Percentiles rank a stretch among this genome's conserved stretches.
phyloP scores from a whole-genome alignment of 2,329 filamentous ascomycete species.

The Aspergillus pseudoviridinutans region DNA sequence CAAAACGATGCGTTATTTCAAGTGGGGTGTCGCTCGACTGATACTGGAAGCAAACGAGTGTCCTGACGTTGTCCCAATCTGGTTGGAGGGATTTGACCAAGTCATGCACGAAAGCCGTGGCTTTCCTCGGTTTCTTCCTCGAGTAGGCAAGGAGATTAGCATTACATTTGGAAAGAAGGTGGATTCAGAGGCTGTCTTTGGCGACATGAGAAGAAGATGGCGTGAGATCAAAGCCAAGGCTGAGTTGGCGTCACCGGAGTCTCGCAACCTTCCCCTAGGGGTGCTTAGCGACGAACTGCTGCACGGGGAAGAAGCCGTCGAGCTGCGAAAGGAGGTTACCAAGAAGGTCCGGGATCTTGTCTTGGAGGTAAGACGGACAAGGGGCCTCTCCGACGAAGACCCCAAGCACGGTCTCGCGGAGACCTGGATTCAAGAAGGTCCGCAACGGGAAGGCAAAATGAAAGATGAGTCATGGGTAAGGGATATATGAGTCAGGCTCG shows the following conservation, averaged over 20 bases:
- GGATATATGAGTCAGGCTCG: slow-evolving; percentile 45
- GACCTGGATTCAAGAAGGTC: slow-evolving; percentile 67
- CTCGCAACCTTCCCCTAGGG: slow-evolving; percentile 42
- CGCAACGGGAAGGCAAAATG: slow-evolving; percentile 53
- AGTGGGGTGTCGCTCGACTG: slow-evolving; percentile 89
- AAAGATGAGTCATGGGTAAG: slow-evolving; percentile 59
- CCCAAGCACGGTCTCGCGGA: slow-evolving; percentile 71
- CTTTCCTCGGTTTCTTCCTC: slow-evolving; percentile 77
- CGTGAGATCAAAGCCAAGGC: slow-evolving; percentile 56
- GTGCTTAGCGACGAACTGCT: slow-evolving; percentile 63
- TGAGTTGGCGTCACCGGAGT: slow-evolving; percentile 43
- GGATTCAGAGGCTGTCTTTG: slow-evolving; percentile 70
- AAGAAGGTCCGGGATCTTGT: slow-evolving; percentile 74
- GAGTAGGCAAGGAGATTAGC: slow-evolving; percentile 62
- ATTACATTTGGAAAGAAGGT: slow-evolving; percentile 62
- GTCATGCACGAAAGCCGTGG: slow-evolving; percentile 80
- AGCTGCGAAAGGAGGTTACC: slow-evolving; percentile 76
- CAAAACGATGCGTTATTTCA: slow-evolving; percentile 88
- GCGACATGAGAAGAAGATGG: slow-evolving; percentile 73
- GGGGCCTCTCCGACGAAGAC: slow-evolving; percentile 77
- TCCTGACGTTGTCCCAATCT: slow-evolving; percentile 88
- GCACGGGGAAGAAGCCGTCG: slow-evolving; percentile 68
- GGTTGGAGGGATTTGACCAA: slow-evolving; percentile 82
- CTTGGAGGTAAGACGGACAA: slow-evolving; percentile 65
- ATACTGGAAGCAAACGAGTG: slow-evolving; percentile 86